Conservation (phyloP, 1,284 basidiomycete genomes). For the Schizophyllum commune region DNA sequence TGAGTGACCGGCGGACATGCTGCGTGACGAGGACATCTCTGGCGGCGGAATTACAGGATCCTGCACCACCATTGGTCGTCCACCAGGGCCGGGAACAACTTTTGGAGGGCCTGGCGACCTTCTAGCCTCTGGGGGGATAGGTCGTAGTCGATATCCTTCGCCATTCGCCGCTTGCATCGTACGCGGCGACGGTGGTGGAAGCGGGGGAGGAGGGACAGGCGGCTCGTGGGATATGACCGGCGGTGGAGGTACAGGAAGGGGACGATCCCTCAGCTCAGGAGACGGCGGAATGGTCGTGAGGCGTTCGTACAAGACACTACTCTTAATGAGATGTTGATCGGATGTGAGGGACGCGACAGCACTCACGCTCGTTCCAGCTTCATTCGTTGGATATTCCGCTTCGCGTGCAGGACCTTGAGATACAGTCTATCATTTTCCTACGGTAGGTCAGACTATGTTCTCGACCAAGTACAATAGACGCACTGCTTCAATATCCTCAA, state of each 20-base stretch:
- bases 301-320: constrained; percentile 72
- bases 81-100: constrained; percentile 27
- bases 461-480: constrained; percentile 22
- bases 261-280: constrained; percentile 36
- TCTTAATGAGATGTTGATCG: constrained; percentile 11
- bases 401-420: constrained; percentile 74
- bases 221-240: neutral
- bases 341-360: constrained; percentile 18
- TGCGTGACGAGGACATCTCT: neutral
- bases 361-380: constrained; percentile 86
- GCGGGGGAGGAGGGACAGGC: constrained; percentile 22
- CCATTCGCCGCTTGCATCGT: constrained; percentile 23
- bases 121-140: constrained; percentile 13
- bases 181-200: constrained; percentile 25
- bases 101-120: constrained; percentile 44
- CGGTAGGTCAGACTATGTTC: neutral
- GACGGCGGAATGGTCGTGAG: constrained; percentile 39
- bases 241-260: neutral
- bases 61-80: constrained; percentile 28
- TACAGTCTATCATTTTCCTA: constrained; percentile 86
- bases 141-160: constrained; percentile 1
- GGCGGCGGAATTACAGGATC: constrained; percentile 24
- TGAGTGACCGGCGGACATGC: neutral
- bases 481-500: constrained; percentile 81
- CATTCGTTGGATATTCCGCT: constrained; percentile 82